These are phyloP conservation scores for Pseudogymnoascus sp. DNA, from an alignment of 2,329 filamentous ascomycete genomes.

Conservation along the genomic window DNA sequence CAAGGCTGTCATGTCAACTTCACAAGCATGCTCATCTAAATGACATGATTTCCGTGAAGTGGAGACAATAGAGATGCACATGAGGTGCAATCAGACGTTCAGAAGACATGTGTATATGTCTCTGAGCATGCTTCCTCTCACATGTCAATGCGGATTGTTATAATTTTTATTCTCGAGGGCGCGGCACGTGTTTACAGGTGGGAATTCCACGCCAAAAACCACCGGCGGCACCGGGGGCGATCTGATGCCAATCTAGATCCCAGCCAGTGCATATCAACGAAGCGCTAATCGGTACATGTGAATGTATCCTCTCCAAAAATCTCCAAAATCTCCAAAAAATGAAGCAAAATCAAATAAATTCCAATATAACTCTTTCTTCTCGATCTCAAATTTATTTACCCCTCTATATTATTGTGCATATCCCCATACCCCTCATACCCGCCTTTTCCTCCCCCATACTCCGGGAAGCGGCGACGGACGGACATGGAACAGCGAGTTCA, in stretches of 20 bases:
- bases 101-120: neutral
- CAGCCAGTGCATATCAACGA: neutral
- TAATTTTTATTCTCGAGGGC: neutral
- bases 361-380: neutral
- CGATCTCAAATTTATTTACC: neutral
- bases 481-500: neutral
- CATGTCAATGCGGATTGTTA: conserved; percentile 3
- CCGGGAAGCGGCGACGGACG: neutral
- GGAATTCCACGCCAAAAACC: neutral
- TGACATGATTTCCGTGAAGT: conserved; percentile 4
- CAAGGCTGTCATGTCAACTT: neutral
- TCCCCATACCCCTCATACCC: neutral
- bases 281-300: conserved; percentile 1
- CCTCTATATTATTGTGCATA: neutral
- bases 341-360: neutral
- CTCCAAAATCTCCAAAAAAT: conserved; percentile 6
- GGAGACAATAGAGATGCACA: neutral
- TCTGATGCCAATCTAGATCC: conserved; percentile 1
- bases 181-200: neutral
- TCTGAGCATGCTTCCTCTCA: neutral
- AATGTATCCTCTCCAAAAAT: conserved; percentile 6
- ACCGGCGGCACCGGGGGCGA: neutral
- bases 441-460: neutral
- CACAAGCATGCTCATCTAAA: conserved; percentile 3
- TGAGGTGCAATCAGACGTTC: neutral